phyloP scores from a whole-genome alignment of 2,329 filamentous ascomycete species.

The Gnomoniopsis sp. region DNA sequence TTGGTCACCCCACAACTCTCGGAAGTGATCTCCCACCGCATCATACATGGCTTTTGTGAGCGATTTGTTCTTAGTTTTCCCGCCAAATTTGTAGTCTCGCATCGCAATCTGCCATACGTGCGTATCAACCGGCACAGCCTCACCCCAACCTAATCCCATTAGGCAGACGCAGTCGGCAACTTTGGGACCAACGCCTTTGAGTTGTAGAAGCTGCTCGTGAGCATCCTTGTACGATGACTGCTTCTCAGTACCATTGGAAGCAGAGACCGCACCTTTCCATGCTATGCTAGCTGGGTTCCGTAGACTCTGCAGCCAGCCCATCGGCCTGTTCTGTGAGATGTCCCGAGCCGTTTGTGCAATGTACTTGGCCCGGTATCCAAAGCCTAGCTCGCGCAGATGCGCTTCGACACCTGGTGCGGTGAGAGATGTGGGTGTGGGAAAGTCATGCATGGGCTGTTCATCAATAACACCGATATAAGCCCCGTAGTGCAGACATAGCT shows the following conservation, averaged over 20 bases:
- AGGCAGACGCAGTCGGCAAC: constrained; percentile 95
- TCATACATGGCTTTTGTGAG: constrained; percentile 87
- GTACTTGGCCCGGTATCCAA: constrained; percentile 93
- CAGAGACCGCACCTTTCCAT: constrained; percentile 36
- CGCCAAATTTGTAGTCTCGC: constrained; percentile 90
- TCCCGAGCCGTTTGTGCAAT: constrained; percentile 81
- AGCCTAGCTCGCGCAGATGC: constrained; percentile 77
- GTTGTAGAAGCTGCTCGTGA: constrained; percentile 71
- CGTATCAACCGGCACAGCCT: constrained; percentile 93
- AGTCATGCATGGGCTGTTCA: constrained; percentile 76
- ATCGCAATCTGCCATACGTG: constrained; percentile 99
- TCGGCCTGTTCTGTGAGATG: constrained; percentile 62
- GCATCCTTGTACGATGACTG: constrained; percentile 67
- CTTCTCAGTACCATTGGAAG: constrained; percentile 29
- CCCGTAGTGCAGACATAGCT: constrained; percentile 84
- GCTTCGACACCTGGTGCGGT: constrained; percentile 71
- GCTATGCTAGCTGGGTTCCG: constrained; percentile 72
- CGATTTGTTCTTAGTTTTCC: constrained; percentile 69
- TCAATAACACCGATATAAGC: constrained; percentile 69
- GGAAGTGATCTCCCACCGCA: constrained; percentile 85
- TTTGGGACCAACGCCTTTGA: constrained; percentile 92
- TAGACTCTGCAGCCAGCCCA: constrained; percentile 73
- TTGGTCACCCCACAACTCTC: constrained; percentile 84
- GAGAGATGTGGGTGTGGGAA: constrained; percentile 74
- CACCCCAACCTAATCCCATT: constrained; percentile 94